These are phyloP conservation scores for Xylariaceae sp. DNA, from an alignment of 2,329 filamentous ascomycete genomes.

Conservation along the genomic window DNA sequence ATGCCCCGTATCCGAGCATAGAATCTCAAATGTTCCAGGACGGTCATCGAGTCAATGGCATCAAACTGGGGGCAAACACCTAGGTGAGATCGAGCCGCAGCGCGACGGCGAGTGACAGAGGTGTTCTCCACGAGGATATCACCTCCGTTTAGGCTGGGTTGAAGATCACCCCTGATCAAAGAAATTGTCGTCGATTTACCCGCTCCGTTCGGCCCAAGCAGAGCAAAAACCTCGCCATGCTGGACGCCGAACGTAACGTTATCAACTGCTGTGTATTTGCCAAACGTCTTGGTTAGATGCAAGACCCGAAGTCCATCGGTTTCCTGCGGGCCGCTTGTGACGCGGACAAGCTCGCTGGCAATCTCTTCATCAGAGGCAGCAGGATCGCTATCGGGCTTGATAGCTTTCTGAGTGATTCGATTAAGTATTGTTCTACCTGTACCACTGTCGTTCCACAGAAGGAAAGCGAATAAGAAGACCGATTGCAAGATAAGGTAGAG, in stretches of 20 bases:
- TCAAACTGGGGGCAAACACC: slow-evolving; percentile 93
- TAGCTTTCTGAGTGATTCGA: slow-evolving; percentile 40
- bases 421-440: slow-evolving; percentile 59
- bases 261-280: slow-evolving; percentile 79
- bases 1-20: slow-evolving; percentile 87
- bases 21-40: slow-evolving; percentile 83
- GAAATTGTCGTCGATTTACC: slow-evolving; percentile 92
- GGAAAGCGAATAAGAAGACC: slow-evolving; percentile 69
- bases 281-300: slow-evolving; percentile 81
- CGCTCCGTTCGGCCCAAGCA: slow-evolving; percentile 89
- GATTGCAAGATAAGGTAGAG: slow-evolving; percentile 80
- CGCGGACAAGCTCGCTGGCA: slow-evolving; percentile 66
- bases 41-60: slow-evolving; percentile 90
- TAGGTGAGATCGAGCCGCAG: slow-evolving; percentile 74
- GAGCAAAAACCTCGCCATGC: slow-evolving; percentile 82
- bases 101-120: slow-evolving; percentile 74
- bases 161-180: slow-evolving; percentile 85
- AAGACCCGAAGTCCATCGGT: slow-evolving; percentile 77
- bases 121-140: slow-evolving; percentile 81
- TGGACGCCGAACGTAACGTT: slow-evolving; percentile 84
- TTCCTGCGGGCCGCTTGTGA: slow-evolving; percentile 55
- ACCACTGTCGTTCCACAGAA: slow-evolving; percentile 83
- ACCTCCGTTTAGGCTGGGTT: slow-evolving; percentile 71
- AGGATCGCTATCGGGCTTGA: slow-evolving; percentile 38
- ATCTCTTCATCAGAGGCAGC: slow-evolving; percentile 62